Evolutionary conservation across 768 basidiomycete species (phyloP).

Genomic region (Calvatia gigantea): DNA sequence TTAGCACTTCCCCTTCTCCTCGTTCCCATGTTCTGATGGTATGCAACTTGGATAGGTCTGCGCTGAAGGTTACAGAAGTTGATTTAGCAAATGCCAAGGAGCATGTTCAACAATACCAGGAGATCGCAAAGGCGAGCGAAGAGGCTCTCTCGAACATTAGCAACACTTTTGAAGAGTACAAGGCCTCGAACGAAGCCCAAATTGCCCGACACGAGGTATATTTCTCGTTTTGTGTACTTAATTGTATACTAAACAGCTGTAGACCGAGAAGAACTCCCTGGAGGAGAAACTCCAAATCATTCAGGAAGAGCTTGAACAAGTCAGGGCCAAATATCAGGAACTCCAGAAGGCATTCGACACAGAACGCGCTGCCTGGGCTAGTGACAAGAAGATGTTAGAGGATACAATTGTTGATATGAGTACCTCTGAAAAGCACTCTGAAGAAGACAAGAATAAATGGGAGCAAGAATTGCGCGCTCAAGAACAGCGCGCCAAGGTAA

Average conservation of each 20-base stretch:
- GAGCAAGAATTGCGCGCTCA: constrained; percentile 65
- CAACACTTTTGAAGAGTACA: constrained; percentile 77
- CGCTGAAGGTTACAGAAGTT: constrained; percentile 74
- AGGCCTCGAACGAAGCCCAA: constrained; percentile 65
- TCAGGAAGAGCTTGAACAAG: constrained; percentile 50
- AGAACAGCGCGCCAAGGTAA: constrained; percentile 68
- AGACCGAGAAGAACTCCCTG: constrained; percentile 66
- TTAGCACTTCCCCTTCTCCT: constrained; percentile 26
- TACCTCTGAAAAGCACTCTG: constrained; percentile 65
- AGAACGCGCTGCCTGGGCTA: constrained; percentile 67
- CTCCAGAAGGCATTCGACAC: constrained; percentile 63
- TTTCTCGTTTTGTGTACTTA: background rate
- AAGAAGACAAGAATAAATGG: constrained; percentile 58
- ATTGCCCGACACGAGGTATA: constrained; percentile 67
- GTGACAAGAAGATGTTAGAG: constrained; percentile 80
- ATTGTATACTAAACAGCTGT: background rate
- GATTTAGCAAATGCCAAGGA: constrained; percentile 68
- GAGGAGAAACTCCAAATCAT: constrained; percentile 56
- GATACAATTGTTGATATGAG: constrained; percentile 80
- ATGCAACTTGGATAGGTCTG: constrained; percentile 42
- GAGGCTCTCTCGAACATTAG: constrained; percentile 68
- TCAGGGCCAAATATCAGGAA: constrained; percentile 49
- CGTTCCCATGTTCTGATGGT: background rate
- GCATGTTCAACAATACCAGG: constrained; percentile 82
- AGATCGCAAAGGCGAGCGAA: constrained; percentile 82